Evolutionary conservation across 2,329 filamentous ascomycete genomes (phyloP), one percentile per base, ranked within the genome.

Genomic region (Ophiostoma sp.): DNA sequence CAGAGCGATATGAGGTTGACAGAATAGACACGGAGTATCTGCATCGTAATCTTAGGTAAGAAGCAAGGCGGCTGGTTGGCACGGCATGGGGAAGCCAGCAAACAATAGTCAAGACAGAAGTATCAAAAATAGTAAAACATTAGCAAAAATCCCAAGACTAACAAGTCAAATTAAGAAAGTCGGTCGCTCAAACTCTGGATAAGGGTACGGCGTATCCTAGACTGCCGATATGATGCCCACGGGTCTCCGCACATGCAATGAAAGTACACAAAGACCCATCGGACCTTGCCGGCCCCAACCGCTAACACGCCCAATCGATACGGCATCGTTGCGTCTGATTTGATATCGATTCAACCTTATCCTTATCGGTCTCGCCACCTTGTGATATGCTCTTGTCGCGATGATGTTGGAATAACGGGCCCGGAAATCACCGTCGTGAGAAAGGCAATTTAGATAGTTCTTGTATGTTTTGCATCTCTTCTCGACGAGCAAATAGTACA

Each of bases 221-320:
- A 18, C 49, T 55, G n/a, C 8, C 49, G 18, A 55, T 27, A 55
- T 47, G 49, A 55, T 12, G 49, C 18, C 3, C 49, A 55, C 49
- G 18, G 5, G 47, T 52, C 49, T 55, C 49, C 49, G 49, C 49
- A 18, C 16, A 18, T 16, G 7, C 47, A 6, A 49, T n/a, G 18
- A 6, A 49, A 49, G 47, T 49, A 49, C 47, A 44, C 42, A 7
- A n/a, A 27, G 49, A 55, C 40, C 66, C 66, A 68, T 69, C 69
- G 69, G 69, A 69, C 64, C 62, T 44, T 68, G 69, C 69, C 69
- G 69, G 27, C 27, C 27, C 66, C 62, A 40, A 45, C 55, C 36
- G 18, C n/a, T 27, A 55, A 55, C 49, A 55, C 49, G 49, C 49
- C 49, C 27, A 55, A 55, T 62, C 12, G n/a, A 38, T 6, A 62